Conservation (phyloP, 2,329 filamentous ascomycete genomes). For the Kalmusia sp. region DNA sequence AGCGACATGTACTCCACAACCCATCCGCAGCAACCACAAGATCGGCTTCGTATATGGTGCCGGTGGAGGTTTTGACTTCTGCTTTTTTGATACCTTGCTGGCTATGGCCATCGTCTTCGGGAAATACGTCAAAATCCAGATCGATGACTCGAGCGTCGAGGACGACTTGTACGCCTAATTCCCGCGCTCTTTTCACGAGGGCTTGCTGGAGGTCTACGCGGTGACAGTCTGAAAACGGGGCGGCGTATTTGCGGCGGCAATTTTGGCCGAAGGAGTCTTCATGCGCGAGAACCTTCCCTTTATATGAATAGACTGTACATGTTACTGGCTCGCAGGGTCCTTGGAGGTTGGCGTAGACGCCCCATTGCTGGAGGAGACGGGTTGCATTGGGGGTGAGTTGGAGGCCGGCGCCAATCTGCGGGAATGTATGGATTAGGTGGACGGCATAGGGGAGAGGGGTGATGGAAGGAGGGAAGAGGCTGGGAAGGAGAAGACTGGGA, state of each 20-base stretch:
- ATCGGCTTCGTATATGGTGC: conserved; percentile 56
- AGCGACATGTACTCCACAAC: conserved; percentile 66
- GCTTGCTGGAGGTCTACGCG: conserved; percentile 67
- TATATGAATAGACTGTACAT: conserved; percentile 62
- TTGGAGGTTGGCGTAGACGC: conserved; percentile 53
- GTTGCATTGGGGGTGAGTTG: conserved; percentile 51
- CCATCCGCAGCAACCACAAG: conserved; percentile 70
- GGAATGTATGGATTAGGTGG: neutral
- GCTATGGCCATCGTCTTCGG: neutral
- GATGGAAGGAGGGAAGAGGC: neutral
- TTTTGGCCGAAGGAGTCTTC: conserved; percentile 61
- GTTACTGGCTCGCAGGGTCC: conserved; percentile 53
- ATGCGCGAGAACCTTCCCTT: conserved; percentile 55
- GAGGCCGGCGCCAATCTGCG: conserved; percentile 43
- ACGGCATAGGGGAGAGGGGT: neutral
- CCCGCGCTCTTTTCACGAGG: conserved; percentile 58
- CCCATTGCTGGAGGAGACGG: conserved; percentile 59
- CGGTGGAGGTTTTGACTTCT: conserved; percentile 50
- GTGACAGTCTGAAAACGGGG: conserved; percentile 67
- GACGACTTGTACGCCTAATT: conserved; percentile 60
- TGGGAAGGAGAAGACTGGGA: neutral
- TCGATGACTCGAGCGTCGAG: conserved; percentile 57
- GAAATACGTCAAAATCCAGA: conserved; percentile 55
- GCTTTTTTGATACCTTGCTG: no score
- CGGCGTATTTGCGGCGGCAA: conserved; percentile 61